Evolutionary conservation across 2,329 filamentous ascomycete species (phyloP), one percentile per base, ranked within the genome.

Genomic region (Apiospora kogelbergensis): DNA sequence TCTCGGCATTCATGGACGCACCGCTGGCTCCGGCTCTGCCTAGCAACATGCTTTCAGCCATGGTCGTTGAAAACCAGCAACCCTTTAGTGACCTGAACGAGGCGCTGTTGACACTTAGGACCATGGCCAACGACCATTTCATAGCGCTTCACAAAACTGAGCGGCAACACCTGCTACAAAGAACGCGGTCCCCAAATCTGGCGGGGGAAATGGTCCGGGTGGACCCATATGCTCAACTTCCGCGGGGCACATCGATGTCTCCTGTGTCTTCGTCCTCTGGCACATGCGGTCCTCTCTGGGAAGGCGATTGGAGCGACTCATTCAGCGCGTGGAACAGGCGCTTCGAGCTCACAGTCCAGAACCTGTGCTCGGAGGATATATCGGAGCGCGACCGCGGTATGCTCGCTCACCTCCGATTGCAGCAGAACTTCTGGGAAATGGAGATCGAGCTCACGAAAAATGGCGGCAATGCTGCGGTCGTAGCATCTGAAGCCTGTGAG

Each of bases 51-150:
- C n/a, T n/a, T n/a, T n/a, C n/a, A 17, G 7, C 11, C 9, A 6
- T 6, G 11, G 20, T 2, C 45, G 1, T 24, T 17, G 6, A 41
- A 1, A 15, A 30, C 6, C 22, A n/a, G 1, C 63, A 33, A 24
- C 41, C 63, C 15, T 65, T 65, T n/a, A 30, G 17, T 22, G 63
- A 65, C 24, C 41, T 65, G 41, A 45, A 42, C 63, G 63, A 65
- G 15, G 63, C 63, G 15, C 11, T 45, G 41, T 44, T 26, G 24
- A 20, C 63, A 17, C 24, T 65, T 2, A 22, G 63, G 17, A 45
- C 22, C 10, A 20, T 65, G 7, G 63, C 45, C 41, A 30, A 45
- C 30, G 41, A 24, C 15, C 44, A 65, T 41, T n/a, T 65, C 22
- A 3, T 37, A 6, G 53, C 53, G 17, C 53, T 60, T 2, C 53